phyloP scores from a whole-genome alignment of 1,284 basidiomycete species.

The Sphaerobolus stellatus region DNA sequence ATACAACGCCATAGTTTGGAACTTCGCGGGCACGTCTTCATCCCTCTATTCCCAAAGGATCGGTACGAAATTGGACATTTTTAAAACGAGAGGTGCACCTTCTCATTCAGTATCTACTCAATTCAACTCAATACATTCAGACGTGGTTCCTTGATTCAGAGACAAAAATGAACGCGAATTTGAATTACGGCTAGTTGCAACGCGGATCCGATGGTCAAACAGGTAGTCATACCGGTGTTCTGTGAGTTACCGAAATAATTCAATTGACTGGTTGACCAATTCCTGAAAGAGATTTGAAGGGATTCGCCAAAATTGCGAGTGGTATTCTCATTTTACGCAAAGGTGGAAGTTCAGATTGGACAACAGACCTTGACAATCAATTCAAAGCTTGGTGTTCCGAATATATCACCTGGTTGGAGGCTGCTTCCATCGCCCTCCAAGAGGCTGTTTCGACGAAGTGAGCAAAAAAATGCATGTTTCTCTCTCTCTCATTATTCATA shows the following conservation, averaged over 20 bases:
- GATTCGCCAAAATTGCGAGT: constrained; percentile 60
- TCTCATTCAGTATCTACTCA: too few species aligned
- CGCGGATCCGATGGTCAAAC: constrained; percentile 51
- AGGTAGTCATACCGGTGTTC: constrained; percentile 59
- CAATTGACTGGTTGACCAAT: background rate
- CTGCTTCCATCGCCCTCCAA: constrained; percentile 46
- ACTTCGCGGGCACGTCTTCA: constrained; percentile 39
- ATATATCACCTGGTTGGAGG: constrained; percentile 60
- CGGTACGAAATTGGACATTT: constrained; percentile 22
- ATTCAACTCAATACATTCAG: constrained; percentile 51
- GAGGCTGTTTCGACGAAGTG: constrained; percentile 56
- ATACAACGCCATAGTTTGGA: constrained; percentile 60
- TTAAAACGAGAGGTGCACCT: too few species aligned
- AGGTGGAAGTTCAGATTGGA: constrained; percentile 54
- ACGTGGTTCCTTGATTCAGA: constrained; percentile 58
- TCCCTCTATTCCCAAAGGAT: constrained; percentile 38
- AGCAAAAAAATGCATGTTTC: constrained; percentile 1
- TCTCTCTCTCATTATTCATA: constrained; percentile 1
- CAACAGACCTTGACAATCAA: constrained; percentile 46
- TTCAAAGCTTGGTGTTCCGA: constrained; percentile 50
- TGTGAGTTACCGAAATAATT: constrained; percentile 26
- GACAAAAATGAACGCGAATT: constrained; percentile 67
- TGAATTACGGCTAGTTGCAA: constrained; percentile 64
- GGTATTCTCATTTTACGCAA: constrained; percentile 56
- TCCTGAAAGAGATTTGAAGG: constrained; percentile 46